A percentile compares a stretch with the other conserved stretches of the same genome.
Conservation (phyloP, 495 filamentous ascomycete species). For the Annulohypoxylon moriforme region DNA sequence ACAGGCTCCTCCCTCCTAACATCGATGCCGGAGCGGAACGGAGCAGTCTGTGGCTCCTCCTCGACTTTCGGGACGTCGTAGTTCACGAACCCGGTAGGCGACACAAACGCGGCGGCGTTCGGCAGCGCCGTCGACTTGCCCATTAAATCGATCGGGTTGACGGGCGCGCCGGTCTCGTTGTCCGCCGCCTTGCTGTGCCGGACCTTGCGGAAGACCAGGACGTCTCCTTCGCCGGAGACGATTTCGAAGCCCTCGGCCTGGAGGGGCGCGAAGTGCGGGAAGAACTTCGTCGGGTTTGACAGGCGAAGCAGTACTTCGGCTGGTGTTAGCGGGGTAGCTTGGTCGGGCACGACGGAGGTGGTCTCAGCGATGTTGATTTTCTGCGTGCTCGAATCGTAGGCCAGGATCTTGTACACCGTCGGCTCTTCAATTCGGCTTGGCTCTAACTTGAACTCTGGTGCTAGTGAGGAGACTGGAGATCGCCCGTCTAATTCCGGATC, state of each 20-base stretch:
- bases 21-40: constrained; percentile 56
- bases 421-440: constrained; percentile 44
- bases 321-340: constrained; percentile 59
- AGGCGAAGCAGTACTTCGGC: constrained; percentile 74
- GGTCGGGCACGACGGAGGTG: constrained; percentile 65
- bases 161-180: constrained; percentile 30
- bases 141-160: constrained; percentile 70
- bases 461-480: constrained; percentile 15
- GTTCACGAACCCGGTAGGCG: constrained; percentile 68
- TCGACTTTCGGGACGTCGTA: constrained; percentile 57
- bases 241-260: constrained; percentile 78
- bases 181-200: constrained; percentile 41
- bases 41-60: constrained; percentile 46
- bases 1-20: constrained; percentile 69
- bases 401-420: constrained; percentile 75
- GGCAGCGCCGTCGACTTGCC: constrained; percentile 50
- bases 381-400: constrained; percentile 74
- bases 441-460: constrained; percentile 16
- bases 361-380: constrained; percentile 71
- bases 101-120: constrained; percentile 64
- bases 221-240: constrained; percentile 72
- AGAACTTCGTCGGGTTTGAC: constrained; percentile 75
- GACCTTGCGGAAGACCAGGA: constrained; percentile 77
- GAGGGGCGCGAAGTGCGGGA: constrained; percentile 73
- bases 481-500: constrained; percentile 45